phyloP scores from a whole-genome alignment of 441 rosid species.

The Jatropha podagrica region DNA sequence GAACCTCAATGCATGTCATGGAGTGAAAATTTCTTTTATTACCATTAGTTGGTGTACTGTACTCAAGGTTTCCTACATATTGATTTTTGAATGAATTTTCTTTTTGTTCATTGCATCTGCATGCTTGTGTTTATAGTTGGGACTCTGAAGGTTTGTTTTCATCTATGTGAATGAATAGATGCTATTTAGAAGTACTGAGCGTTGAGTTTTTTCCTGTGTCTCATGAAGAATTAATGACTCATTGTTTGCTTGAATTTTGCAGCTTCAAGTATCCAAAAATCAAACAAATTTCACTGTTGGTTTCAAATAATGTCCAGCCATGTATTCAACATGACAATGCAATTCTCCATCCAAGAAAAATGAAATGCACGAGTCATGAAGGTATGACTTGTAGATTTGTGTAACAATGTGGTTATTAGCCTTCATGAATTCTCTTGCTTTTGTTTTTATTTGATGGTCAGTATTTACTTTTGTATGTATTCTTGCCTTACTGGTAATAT shows the following conservation, averaged over 20 bases:
- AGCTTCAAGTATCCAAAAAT: slow-evolving; percentile 14
- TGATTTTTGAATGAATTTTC: not conserved
- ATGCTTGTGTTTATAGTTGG: not conserved
- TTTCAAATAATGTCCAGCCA: not conserved
- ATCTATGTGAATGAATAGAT: not conserved
- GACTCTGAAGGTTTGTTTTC: not conserved
- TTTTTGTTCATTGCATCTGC: not conserved
- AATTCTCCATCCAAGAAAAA: slow-evolving; percentile 5
- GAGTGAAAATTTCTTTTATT: not conserved
- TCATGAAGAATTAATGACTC: not conserved
- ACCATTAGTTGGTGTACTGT: not conserved
- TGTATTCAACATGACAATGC: not conserved
- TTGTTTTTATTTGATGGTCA: not conserved
- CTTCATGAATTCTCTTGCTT: not conserved
- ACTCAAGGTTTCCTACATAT: not conserved
- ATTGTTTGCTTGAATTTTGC: slow-evolving; percentile 11
- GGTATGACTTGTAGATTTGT: slow-evolving; percentile 7
- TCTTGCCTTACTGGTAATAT: not conserved
- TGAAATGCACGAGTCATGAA: slow-evolving; percentile 12
- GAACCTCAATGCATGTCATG: not conserved
- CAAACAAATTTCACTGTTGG: no score
- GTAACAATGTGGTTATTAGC: not conserved
- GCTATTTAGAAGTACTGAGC: not conserved
- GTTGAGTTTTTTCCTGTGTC: not conserved
- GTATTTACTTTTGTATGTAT: not conserved